Percentiles rank a stretch among this genome's conserved stretches.
Evolutionary conservation across 495 filamentous ascomycete species (phyloP).

Genomic region (Usnea hakonensis): DNA sequence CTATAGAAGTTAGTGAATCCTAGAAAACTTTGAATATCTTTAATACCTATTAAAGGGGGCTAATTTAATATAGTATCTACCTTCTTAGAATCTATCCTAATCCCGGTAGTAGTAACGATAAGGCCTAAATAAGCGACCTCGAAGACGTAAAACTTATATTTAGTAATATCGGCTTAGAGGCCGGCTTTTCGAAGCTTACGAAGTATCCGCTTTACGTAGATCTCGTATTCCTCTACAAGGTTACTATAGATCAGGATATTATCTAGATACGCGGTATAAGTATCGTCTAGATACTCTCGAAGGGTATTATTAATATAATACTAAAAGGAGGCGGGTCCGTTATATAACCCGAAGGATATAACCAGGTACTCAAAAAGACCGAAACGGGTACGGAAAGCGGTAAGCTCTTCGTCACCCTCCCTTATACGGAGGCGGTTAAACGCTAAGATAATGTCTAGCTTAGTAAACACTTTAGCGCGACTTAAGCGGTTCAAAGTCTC

Average conservation of each 20-base stretch:
- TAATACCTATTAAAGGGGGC: neutral
- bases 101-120: constrained; percentile 20
- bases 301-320: constrained; percentile 29
- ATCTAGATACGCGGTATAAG: constrained; percentile 6
- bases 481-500: constrained; percentile 30
- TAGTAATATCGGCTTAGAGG: constrained; percentile 19
- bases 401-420: constrained; percentile 31
- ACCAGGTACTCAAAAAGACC: constrained; percentile 27
- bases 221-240: constrained; percentile 13
- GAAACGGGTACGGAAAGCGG: constrained; percentile 30
- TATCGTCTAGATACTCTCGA: neutral
- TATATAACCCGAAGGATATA: constrained; percentile 28
- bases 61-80: neutral
- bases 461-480: constrained; percentile 32
- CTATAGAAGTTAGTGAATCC: constrained; percentile 9
- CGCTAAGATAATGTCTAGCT: constrained; percentile 33
- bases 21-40: no score
- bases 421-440: constrained; percentile 20
- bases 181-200: constrained; percentile 12
- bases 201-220: constrained; percentile 17
- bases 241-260: constrained; percentile 22
- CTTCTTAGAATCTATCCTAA: constrained; percentile 19
- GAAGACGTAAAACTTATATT: constrained; percentile 26
- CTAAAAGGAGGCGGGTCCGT: constrained; percentile 25
- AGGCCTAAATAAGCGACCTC: constrained; percentile 24